Conservation (phyloP, 2,329 filamentous ascomycete species). For the Alternaria longipes region DNA sequence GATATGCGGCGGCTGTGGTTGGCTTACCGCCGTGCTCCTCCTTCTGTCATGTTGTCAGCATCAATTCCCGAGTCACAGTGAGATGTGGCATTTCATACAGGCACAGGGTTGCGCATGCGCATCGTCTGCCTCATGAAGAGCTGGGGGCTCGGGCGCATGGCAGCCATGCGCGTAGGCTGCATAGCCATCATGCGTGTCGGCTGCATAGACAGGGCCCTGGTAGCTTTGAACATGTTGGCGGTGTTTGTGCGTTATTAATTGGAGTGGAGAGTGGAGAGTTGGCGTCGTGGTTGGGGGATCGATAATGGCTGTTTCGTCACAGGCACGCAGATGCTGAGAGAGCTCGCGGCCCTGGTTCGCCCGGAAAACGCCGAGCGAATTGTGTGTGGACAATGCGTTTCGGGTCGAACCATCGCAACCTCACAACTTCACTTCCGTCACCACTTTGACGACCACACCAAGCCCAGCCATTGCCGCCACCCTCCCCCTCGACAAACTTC, state of each 20-base stretch:
- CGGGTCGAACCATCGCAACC: constrained; percentile 45
- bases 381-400: constrained; percentile 46
- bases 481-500: constrained; percentile 20
- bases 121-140: constrained; percentile 58
- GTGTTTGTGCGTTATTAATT: constrained; percentile 16
- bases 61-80: background rate
- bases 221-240: constrained; percentile 47
- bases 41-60: constrained; percentile 63
- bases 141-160: constrained; percentile 49
- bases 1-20: constrained; percentile 27
- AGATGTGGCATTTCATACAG: constrained; percentile 65
- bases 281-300: constrained; percentile 28
- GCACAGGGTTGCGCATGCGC: constrained; percentile 66
- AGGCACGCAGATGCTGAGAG: constrained; percentile 31
- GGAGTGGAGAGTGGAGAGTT: constrained; percentile 35
- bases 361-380: constrained; percentile 47
- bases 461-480: constrained; percentile 42
- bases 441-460: constrained; percentile 29
- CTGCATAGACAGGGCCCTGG: constrained; percentile 52
- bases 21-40: constrained; percentile 70
- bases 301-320: constrained; percentile 44
- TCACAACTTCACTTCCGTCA: constrained; percentile 44
- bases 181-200: constrained; percentile 53
- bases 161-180: constrained; percentile 54
- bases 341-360: constrained; percentile 34